phyloP scores from a whole-genome alignment of 2,329 filamentous ascomycete species.

The Incumbomyces delicatus region DNA sequence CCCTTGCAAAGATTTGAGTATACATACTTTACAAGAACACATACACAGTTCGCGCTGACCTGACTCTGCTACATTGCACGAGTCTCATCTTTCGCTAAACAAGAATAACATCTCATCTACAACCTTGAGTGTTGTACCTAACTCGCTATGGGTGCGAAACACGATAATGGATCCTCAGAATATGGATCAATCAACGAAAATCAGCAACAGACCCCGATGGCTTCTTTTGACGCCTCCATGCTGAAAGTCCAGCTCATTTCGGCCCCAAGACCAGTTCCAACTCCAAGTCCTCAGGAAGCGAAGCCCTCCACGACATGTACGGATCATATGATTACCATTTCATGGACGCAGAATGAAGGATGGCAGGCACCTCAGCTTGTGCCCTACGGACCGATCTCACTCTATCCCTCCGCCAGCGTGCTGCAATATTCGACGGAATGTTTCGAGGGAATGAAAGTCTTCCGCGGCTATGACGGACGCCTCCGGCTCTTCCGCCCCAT shows the following conservation, averaged over 20 bases:
- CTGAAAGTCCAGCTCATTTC: neutral
- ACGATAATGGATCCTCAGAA: too few relatives aligned
- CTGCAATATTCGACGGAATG: conserved; percentile 87
- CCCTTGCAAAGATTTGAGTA: too few relatives aligned
- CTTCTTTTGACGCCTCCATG: neutral
- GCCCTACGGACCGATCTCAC: conserved; percentile 65
- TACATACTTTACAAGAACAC: too few relatives aligned
- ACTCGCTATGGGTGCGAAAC: too few relatives aligned
- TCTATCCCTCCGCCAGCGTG: conserved; percentile 71
- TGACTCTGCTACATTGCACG: too few relatives aligned
- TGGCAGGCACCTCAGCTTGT: conserved; percentile 66
- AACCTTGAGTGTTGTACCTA: too few relatives aligned
- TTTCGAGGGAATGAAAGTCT: conserved; percentile 76
- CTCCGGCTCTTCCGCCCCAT: conserved; percentile 67
- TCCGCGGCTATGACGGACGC: conserved; percentile 58
- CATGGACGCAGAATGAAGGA: conserved; percentile 56
- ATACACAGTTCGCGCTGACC: too few relatives aligned
- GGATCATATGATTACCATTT: conserved; percentile 78
- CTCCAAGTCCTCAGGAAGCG: neutral
- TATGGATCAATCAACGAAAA: too few relatives aligned
- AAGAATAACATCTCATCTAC: too few relatives aligned
- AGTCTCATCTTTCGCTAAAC: too few relatives aligned
- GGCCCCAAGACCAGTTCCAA: neutral
- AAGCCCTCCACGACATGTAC: conserved; percentile 24
- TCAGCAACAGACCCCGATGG: too few relatives aligned